Evolutionary conservation across 2,329 filamentous ascomycete genomes (phyloP), one percentile per base, ranked within the genome.

Genomic region (Rutstroemia sydowiana): DNA sequence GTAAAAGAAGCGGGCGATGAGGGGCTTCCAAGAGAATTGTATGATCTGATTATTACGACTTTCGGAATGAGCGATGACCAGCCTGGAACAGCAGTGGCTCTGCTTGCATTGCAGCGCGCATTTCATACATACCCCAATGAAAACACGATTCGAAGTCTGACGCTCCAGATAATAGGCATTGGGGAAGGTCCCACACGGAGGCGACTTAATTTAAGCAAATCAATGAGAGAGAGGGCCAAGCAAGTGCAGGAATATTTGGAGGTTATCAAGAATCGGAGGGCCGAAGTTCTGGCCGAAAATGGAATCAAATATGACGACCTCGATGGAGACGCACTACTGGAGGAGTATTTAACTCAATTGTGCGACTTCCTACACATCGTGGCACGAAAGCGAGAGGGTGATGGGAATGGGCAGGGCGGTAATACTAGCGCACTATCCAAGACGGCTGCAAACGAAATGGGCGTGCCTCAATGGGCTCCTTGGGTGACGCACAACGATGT

Each of bases 51-150:
- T 43, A 69, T 77, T 26, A 68, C 73, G 30, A 73, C 71, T 57
- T 77, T 79, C 61, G 75, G 73, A 54, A 63, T 76, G 7, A 69
- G 68, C 1, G 68, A 73, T 44, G 76, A 79, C 56, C 65, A 74
- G 13, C 57, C 69, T 2, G 76, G 74, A 30, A 74, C 71, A 3
- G 65, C 78, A 20, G 71, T 78, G 30, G 74, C 74, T 1, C 63
- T 79, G 11, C 67, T 71, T 48, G 70, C 71, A 1, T 61, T 79
- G 61, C 67, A 68, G 44, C 57, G 68, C 16, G 58, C 61, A 5
- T 78, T 77, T 51, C 65, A 67, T 30, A 67, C 71, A 46, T 69
- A 68, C 45, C 76, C 76, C 0, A 71, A 72, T 50, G 67, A 72
- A 46, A 66, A 67, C 20, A 76, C 74, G 10, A 70, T 68, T 20